phyloP scores from a whole-genome alignment of 1,139 yeast genomes.

The Saccharomyces hybrid region DNA sequence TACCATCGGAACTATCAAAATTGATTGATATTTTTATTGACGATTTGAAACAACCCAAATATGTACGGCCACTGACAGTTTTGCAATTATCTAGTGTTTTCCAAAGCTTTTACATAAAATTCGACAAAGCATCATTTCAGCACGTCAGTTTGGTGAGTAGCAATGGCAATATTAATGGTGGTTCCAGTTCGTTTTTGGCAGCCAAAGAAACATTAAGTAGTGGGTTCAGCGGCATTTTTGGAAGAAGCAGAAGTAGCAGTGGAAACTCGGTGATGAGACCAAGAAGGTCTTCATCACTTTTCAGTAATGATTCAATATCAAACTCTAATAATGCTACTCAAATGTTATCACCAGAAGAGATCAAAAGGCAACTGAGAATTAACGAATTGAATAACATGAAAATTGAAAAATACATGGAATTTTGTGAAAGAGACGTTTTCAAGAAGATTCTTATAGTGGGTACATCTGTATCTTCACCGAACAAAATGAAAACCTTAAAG shows the following conservation, averaged over 20 bases:
- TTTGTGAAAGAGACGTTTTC: constrained; percentile 28
- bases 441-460: constrained; percentile 27
- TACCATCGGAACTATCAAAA: constrained; percentile 35
- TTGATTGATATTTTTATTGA: constrained; percentile 39
- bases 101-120: constrained; percentile 42
- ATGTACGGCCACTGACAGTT: constrained; percentile 45
- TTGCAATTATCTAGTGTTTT: constrained; percentile 46
- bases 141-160: constrained; percentile 10
- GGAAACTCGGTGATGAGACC: constrained; percentile 14
- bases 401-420: constrained; percentile 26
- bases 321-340: constrained; percentile 15
- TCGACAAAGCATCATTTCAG: constrained; percentile 27
- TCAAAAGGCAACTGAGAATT: constrained; percentile 18
- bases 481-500: constrained; percentile 4
- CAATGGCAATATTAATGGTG: constrained; percentile 5
- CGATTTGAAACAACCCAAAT: constrained; percentile 50
- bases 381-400: constrained; percentile 24
- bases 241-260: constrained; percentile 29
- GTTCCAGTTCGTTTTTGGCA: constrained; percentile 12
- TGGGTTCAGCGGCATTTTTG: constrained; percentile 31
- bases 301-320: constrained; percentile 22
- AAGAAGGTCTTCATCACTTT: constrained; percentile 26
- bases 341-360: constrained; percentile 28
- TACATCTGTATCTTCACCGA: constrained; percentile 21
- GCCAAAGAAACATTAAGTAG: constrained; percentile 29